Evolutionary conservation across 2,329 filamentous ascomycete genomes (phyloP).

Genomic region (Magnaporthiopsis rhizophila): DNA sequence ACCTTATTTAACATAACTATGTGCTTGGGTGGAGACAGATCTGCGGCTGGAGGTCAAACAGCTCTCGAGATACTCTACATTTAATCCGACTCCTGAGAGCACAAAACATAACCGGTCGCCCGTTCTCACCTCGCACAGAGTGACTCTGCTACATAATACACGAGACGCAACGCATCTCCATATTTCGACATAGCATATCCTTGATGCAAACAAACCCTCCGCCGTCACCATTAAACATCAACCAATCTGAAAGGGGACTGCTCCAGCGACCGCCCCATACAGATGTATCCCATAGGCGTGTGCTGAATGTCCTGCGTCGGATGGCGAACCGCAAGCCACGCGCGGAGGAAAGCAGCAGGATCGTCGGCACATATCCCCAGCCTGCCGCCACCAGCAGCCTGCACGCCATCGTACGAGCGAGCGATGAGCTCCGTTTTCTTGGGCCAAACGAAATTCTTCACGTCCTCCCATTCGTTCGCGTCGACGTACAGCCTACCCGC

Average conservation of each 20-base stretch:
- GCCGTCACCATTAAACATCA: too few relatives aligned
- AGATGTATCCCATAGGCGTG: slow-evolving; percentile 51
- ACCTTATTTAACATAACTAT: too few relatives aligned
- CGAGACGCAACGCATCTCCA: too few relatives aligned
- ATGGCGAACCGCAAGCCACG: slow-evolving; percentile 47
- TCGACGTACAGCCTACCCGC: slow-evolving; percentile 53
- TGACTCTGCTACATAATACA: too few relatives aligned
- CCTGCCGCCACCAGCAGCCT: background rate
- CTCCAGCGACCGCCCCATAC: slow-evolving; percentile 39
- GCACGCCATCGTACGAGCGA: slow-evolving; percentile 2
- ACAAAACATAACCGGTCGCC: too few relatives aligned
- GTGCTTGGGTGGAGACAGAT: too few relatives aligned
- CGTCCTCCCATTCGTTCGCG: slow-evolving; percentile 32
- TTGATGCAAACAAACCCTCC: too few relatives aligned
- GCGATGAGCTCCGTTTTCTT: slow-evolving; percentile 5
- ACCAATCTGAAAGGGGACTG: slow-evolving; percentile 7
- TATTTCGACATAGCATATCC: too few relatives aligned
- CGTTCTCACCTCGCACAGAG: too few relatives aligned
- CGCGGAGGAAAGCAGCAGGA: slow-evolving; percentile 40
- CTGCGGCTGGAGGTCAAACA: too few relatives aligned
- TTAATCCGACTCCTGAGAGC: slow-evolving; percentile 1
- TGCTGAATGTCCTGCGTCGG: slow-evolving; percentile 48
- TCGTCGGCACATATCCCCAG: slow-evolving; percentile 17
- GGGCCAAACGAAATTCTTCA: slow-evolving; percentile 26
- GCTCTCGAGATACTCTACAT: too few relatives aligned